phyloP scores from a whole-genome alignment of 1,284 basidiomycete species.

The Irpex sp. region DNA sequence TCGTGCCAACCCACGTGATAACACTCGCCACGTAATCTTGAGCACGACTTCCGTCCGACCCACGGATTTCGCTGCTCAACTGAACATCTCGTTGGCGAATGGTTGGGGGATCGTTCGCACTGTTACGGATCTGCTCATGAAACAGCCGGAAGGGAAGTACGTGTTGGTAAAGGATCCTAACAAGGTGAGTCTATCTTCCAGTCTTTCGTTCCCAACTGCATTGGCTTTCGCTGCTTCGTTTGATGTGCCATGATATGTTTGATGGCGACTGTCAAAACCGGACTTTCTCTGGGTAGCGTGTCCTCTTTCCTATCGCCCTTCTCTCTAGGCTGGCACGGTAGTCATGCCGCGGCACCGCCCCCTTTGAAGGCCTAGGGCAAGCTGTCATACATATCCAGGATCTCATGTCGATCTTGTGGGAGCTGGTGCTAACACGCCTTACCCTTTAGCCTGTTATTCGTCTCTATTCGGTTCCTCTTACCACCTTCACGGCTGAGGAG shows the following conservation, averaged over 20 bases:
- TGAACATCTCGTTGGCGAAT: conserved; percentile 93
- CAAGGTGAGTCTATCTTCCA: conserved; percentile 58
- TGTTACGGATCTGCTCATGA: conserved; percentile 89
- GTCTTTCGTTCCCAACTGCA: not conserved
- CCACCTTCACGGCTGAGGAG: conserved; percentile 74
- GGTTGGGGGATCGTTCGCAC: conserved; percentile 99
- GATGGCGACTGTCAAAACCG: not conserved
- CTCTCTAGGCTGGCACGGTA: not conserved
- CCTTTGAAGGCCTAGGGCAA: not conserved
- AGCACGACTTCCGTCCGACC: conserved; percentile 96
- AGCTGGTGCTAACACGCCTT: not conserved
- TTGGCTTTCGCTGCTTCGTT: not conserved
- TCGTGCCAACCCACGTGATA: conserved; percentile 90
- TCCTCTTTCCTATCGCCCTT: not conserved
- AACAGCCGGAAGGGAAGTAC: conserved; percentile 96
- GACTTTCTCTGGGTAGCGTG: not conserved
- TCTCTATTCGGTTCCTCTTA: conserved; percentile 87
- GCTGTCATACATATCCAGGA: not conserved
- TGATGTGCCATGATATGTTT: not conserved
- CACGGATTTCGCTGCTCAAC: conserved; percentile 90
- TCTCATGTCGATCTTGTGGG: not conserved
- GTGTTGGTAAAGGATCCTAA: conserved; percentile 96
- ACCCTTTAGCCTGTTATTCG: conserved; percentile 81
- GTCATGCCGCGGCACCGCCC: not conserved
- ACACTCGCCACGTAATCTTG: conserved; percentile 93